Evolutionary conservation across 2,329 filamentous ascomycete species (phyloP), one percentile per base, ranked within the genome.

Genomic region (Thielaviopsis cerberus): DNA sequence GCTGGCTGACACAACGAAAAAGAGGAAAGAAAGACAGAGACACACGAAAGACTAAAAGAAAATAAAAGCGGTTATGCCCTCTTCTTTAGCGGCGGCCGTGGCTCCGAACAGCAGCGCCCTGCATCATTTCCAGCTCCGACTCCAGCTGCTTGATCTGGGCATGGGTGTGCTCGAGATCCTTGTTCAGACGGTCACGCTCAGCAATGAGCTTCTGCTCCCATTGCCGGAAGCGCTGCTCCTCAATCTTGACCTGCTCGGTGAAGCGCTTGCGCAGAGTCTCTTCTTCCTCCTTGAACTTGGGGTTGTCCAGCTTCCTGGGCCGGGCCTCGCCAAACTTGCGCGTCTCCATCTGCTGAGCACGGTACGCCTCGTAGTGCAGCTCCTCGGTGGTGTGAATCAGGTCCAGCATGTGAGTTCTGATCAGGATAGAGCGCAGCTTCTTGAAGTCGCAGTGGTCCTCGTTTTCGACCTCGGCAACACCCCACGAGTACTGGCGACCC

Each of bases 391-490:
- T 98, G 79, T 98, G 92, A 71, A 98, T 98, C 64, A 98, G 86
- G 71, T 98, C 92, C 67, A 98, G 83, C 92, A 98, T 98, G 78
- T 98, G 92, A 55, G 91, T 96, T 72, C 92, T 88, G 77, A 98
- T 97, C 65, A 98, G 80, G 68, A 98, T 97, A 54, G 91, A 95
- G 67, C 92, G 90, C 63, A 98, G 86, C 80, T 98, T 98, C 86
- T 98, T 98, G 80, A 98, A 98, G 74, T 98, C 92, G 75, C 92
- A 98, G 80, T 98, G 92, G 70, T 98, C 92, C 76, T 98, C 92
- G 70, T 98, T 98, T 80, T 98, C 92, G 56, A 98, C 92, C 74
- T 98, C 92, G 62, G 92, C 92, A 67, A 98, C 92, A 79, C 92
- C 92, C 92, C 92, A 98, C 58, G 89, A 88, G 76, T 98, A 98